Evolutionary conservation across 768 basidiomycete genomes (phyloP).

Genomic region (Leccinellum rugosiceps): DNA sequence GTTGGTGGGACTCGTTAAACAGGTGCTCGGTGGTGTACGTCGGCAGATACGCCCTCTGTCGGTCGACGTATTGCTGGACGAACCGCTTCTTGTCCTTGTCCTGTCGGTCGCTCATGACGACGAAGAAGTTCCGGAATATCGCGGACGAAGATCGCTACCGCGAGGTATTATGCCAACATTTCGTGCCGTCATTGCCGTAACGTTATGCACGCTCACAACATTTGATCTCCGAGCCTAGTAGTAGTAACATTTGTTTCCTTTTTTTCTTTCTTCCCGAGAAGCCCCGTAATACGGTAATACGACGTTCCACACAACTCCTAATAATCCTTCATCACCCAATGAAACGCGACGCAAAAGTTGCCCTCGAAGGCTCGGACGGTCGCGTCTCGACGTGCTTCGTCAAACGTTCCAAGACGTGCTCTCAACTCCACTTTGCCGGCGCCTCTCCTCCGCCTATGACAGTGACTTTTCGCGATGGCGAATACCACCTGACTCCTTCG

Average conservation of each 20-base stretch:
- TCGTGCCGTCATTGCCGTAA: neutral
- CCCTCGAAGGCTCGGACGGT: conserved; percentile 6
- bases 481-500: conserved; percentile 44
- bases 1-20: conserved; percentile 6
- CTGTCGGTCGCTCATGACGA: conserved; percentile 21
- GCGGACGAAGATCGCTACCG: neutral
- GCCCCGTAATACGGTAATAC: neutral
- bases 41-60: conserved; percentile 45
- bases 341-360: conserved; percentile 20
- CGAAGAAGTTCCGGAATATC: neutral
- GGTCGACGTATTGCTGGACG: conserved; percentile 46
- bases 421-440: conserved; percentile 14
- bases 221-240: neutral
- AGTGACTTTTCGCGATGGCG: conserved; percentile 34
- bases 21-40: conserved; percentile 43
- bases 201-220: neutral
- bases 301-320: neutral
- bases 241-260: neutral
- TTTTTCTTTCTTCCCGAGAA: neutral
- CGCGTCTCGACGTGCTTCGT: conserved; percentile 10
- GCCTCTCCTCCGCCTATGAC: conserved; percentile 24
- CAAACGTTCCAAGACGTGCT: conserved; percentile 26
- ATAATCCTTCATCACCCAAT: neutral
- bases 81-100: conserved; percentile 36
- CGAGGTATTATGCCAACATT: neutral